Percentiles rank a stretch among this genome's conserved stretches.
phyloP scores from a whole-genome alignment of 768 basidiomycete species.

The Tubosaeta brunneosetosa region DNA sequence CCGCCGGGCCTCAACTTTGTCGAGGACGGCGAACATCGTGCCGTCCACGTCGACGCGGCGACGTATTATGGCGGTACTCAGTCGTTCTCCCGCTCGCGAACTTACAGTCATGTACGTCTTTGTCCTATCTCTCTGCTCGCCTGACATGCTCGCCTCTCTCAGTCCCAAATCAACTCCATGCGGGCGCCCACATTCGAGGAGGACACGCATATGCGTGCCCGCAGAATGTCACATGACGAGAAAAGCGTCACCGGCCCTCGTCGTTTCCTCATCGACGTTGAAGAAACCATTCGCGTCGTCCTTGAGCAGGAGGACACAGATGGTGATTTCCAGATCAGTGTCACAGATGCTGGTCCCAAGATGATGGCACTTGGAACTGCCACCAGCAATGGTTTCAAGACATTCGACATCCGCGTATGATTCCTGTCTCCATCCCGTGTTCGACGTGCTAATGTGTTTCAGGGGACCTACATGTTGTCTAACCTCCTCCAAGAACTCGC shows the following conservation, averaged over 20 bases:
- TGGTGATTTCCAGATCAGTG: conserved; percentile 92
- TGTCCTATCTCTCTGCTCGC: conserved; percentile 2
- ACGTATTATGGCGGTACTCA: conserved; percentile 83
- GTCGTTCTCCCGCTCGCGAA: conserved; percentile 74
- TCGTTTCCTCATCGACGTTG: conserved; percentile 94
- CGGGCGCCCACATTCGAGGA: conserved; percentile 70
- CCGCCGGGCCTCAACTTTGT: conserved; percentile 62
- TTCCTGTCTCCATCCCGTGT: not conserved
- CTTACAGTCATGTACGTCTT: conserved; percentile 74
- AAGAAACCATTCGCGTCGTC: conserved; percentile 94
- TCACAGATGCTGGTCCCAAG: conserved; percentile 96
- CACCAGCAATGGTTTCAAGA: conserved; percentile 96
- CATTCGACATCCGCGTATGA: conserved; percentile 87
- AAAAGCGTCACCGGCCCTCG: conserved; percentile 74
- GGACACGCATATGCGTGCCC: conserved; percentile 65
- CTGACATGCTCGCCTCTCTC: conserved; percentile 17
- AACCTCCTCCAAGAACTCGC: conserved; percentile 99
- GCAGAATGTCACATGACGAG: conserved; percentile 92
- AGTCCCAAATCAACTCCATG: conserved; percentile 72
- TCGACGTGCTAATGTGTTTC: conserved; percentile 13
- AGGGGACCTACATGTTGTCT: conserved; percentile 99
- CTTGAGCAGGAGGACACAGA: conserved; percentile 98
- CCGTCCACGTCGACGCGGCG: conserved; percentile 63
- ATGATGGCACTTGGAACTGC: conserved; percentile 94
- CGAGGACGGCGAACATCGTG: conserved; percentile 49